phyloP scores from a whole-genome alignment of 257 asterid genomes.

The Solanum boliviense region DNA sequence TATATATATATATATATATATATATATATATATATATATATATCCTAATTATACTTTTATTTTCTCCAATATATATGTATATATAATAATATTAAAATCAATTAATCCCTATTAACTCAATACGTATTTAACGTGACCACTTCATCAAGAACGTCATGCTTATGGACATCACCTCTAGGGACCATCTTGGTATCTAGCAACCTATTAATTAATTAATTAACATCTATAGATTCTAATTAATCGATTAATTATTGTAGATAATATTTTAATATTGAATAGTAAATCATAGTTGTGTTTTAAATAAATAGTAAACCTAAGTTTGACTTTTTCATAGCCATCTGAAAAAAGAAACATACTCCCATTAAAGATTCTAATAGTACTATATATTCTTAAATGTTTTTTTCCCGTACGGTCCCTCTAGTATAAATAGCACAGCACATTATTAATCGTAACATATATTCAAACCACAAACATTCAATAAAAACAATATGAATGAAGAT shows the following conservation, averaged over 20 bases:
- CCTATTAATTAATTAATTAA: not conserved
- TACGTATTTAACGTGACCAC: not conserved
- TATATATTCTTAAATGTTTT: not conserved
- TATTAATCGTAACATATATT: not conserved
- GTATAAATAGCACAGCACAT: not conserved
- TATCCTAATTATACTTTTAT: not conserved
- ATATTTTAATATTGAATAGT: not conserved
- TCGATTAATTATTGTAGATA: not conserved
- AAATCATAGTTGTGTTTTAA: not conserved
- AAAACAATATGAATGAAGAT: constrained; percentile 3
- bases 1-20: not conserved
- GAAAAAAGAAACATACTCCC: not conserved
- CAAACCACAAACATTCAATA: not conserved
- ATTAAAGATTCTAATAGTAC: not conserved
- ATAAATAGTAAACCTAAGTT: not conserved
- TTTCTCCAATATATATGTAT: not conserved
- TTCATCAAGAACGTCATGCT: not conserved
- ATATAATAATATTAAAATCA: not conserved
- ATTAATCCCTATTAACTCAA: not conserved
- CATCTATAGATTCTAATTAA: not conserved
- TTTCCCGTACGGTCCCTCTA: not conserved
- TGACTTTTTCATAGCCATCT: not conserved
- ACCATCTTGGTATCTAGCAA: not conserved
- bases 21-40: not conserved
- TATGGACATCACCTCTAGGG: not conserved